Percentiles rank a stretch among this genome's conserved stretches.
Conservation (phyloP, 345 rosid species). For the Physaria fendleri region DNA sequence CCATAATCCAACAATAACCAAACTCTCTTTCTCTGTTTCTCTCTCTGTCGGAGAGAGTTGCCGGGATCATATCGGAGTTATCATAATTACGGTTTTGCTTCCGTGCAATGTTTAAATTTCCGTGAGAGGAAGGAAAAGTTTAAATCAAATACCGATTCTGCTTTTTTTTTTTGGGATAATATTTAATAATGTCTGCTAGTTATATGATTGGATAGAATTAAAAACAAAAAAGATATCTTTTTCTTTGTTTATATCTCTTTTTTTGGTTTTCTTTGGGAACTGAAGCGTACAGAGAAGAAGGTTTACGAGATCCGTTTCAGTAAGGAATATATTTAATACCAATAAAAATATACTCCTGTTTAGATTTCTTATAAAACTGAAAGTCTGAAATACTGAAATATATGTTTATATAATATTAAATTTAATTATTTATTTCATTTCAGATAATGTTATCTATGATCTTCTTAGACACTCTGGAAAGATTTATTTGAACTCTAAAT, state of each 20-base stretch:
- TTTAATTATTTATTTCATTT: no score
- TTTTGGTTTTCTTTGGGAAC: slow-evolving; percentile 31
- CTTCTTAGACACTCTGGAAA: no score
- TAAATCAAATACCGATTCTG: slow-evolving; percentile 18
- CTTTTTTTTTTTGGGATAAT: neutral
- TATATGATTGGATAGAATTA: slow-evolving; percentile 34
- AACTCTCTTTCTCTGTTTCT: slow-evolving; percentile 13
- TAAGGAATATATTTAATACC: no score
- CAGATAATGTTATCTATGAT: no score
- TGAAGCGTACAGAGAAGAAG: slow-evolving; percentile 35
- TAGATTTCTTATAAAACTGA: no score
- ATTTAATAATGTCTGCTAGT: neutral
- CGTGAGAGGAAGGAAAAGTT: slow-evolving; percentile 9
- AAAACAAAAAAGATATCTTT: slow-evolving; percentile 16
- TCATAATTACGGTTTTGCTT: slow-evolving; percentile 16
- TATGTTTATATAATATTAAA: no score
- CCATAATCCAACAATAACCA: slow-evolving; percentile 12
- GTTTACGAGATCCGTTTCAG: slow-evolving; percentile 43
- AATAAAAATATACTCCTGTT: no score
- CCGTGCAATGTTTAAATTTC: neutral
- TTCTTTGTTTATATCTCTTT: slow-evolving; percentile 14
- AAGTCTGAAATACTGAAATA: no score
- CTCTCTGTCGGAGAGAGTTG: slow-evolving; percentile 23
- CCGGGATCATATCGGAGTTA: slow-evolving; percentile 27
- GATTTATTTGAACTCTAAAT: no score